Evolutionary conservation across 306 rosid species (phyloP).

Genomic region (Trifolium dubium): DNA sequence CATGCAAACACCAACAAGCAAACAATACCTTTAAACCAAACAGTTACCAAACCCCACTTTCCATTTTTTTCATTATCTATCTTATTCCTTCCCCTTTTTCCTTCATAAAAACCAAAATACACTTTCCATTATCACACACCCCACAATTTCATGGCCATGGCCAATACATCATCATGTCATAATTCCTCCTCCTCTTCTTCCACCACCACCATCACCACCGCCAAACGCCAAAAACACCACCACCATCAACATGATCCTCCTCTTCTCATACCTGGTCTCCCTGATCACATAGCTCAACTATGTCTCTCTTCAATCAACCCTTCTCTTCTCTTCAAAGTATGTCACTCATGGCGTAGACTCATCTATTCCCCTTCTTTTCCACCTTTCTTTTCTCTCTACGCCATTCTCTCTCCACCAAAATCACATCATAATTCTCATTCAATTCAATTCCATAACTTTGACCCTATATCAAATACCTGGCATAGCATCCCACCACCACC

Average conservation of each 20-base stretch:
- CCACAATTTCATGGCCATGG: slow-evolving; percentile 47
- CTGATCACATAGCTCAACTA: slow-evolving; percentile 74
- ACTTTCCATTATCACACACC: not conserved
- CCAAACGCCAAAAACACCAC: slow-evolving; percentile 41
- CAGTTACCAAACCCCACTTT: slow-evolving; percentile 10
- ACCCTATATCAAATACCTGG: slow-evolving; percentile 71
- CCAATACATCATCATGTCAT: slow-evolving; percentile 9
- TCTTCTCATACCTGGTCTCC: slow-evolving; percentile 69
- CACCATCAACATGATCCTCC: not conserved
- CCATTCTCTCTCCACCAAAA: slow-evolving; percentile 44
- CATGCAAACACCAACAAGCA: slow-evolving; percentile 30
- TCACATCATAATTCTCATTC: slow-evolving; percentile 21
- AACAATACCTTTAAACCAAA: slow-evolving; percentile 21
- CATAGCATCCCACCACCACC: slow-evolving; percentile 57
- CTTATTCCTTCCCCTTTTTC: not conserved
- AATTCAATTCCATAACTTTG: slow-evolving; percentile 53
- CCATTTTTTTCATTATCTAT: not conserved
- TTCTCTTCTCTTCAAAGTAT: slow-evolving; percentile 56
- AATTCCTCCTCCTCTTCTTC: not conserved
- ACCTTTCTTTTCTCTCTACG: slow-evolving; percentile 70
- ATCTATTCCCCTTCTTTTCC: slow-evolving; percentile 76
- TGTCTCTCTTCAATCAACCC: slow-evolving; percentile 61
- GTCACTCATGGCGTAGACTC: slow-evolving; percentile 76
- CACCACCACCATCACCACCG: not conserved
- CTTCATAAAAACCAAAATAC: not conserved